phyloP scores from a whole-genome alignment of 192 early-diverging fungal species.

The Ambispora gerdemannii region DNA sequence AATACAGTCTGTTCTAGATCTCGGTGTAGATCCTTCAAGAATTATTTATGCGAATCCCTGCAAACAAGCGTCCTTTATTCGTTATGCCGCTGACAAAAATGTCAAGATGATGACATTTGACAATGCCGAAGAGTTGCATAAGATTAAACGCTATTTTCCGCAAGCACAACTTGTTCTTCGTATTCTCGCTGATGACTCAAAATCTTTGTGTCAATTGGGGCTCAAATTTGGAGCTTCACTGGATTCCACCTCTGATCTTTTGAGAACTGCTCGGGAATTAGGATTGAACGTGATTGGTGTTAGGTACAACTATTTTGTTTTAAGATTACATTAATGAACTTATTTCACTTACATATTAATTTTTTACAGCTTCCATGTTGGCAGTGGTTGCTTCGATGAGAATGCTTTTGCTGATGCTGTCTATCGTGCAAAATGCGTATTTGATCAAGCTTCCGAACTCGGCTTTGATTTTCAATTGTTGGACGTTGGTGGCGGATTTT shows the following conservation, averaged over 20 bases:
- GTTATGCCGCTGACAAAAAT: slow-evolving; percentile 70
- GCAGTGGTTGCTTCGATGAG: slow-evolving; percentile 89
- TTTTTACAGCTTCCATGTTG: slow-evolving; percentile 88
- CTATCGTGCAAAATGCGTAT: slow-evolving; percentile 74
- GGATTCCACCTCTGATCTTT: slow-evolving; percentile 59
- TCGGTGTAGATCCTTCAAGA: slow-evolving; percentile 66
- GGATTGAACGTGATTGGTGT: slow-evolving; percentile 88
- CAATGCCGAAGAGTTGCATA: slow-evolving; percentile 95
- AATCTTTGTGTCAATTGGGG: slow-evolving; percentile 86
- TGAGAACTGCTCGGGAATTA: slow-evolving; percentile 73
- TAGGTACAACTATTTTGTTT: slow-evolving; percentile 31
- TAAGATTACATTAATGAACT: slow-evolving; percentile 3
- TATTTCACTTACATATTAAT: slow-evolving; percentile 19
- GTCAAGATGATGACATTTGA: slow-evolving; percentile 98
- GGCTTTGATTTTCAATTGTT: slow-evolving; percentile 76
- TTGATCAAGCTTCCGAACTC: slow-evolving; percentile 76
- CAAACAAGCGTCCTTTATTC: slow-evolving; percentile 94
- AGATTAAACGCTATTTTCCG: slow-evolving; percentile 81
- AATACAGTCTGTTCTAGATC: slow-evolving; percentile 74
- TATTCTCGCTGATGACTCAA: slow-evolving; percentile 93
- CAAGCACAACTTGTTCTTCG: slow-evolving; percentile 88
- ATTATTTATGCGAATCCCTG: slow-evolving; percentile 99
- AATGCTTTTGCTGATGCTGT: slow-evolving; percentile 90
- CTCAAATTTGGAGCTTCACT: slow-evolving; percentile 95
- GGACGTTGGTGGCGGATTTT: slow-evolving; percentile 95